Base-by-base conservation (phyloP, 495 filamentous ascomycete species). In the Hypoxylon rickii region DNA sequence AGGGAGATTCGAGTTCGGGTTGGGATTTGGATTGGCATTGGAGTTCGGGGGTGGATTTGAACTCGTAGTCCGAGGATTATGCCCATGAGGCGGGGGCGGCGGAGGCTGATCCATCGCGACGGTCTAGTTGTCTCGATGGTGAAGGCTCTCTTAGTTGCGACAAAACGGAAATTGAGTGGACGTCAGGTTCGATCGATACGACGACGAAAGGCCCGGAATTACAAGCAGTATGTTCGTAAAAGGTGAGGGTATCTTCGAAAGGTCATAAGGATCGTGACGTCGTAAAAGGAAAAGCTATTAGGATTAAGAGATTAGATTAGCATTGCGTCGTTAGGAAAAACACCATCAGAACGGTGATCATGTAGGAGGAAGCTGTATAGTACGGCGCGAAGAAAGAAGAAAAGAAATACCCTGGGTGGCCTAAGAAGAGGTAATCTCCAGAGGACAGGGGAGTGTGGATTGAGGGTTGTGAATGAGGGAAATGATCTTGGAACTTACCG, bases 71-170 rank as follows among this genome's bases (percentile, higher is more conserved):
- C 63, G 33, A 40, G 86, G 83, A 44, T 79, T 83, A 41, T 82
- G 79, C 70, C 88, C 87, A 71, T 92, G 88, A 26, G 79, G 79
- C 51, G 76, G 78, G 50, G 74, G 66, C 26, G 45, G 48, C 20
- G 60, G 52, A 56, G 66, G 59, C 49, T 60, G 48, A 46, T 55
- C 54, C 54, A 61, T 61, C 11, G 36, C 29, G 48, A 45, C 46
- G 46, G 47, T 50, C 51, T 53, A 61, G 47, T 32, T 46, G 51
- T 31, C 42, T 51, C 5, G 50, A 51, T 31, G 18, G 16, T 36
- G 26, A 50, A 53, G 21, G 18, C 33, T 46, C 29, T 48, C 36
- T 36, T 22, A 47, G 19, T 17, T n/a, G 45, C 31, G 44, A 31
- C 51, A 15, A 58, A 48, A 36, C 36, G 19, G 41, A 33, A 48